Percentiles rank a stretch among this genome's conserved stretches.
Evolutionary conservation across 1,139 yeast species (phyloP).

Genomic region (Kodamaea alishanica): DNA sequence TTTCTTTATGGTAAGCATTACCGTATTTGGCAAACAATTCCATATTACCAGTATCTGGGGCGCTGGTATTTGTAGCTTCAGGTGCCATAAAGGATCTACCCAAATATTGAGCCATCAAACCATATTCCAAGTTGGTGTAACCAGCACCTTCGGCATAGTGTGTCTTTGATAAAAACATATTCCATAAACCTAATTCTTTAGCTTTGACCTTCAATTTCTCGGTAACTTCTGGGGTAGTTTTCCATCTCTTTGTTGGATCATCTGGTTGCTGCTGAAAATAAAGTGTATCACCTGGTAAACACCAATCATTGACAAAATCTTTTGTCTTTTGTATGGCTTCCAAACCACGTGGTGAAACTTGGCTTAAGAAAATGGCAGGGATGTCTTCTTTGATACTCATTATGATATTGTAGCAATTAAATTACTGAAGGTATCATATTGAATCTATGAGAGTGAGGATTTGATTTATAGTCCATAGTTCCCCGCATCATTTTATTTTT

Average conservation of each 20-base stretch:
- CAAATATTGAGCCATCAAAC: conserved; percentile 65
- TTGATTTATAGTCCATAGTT: not conserved
- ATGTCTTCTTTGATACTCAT: conserved; percentile 40
- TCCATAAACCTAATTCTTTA: conserved; percentile 58
- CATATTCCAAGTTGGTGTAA: conserved; percentile 63
- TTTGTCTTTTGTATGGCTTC: conserved; percentile 48
- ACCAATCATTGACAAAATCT: conserved; percentile 56
- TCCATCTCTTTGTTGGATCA: conserved; percentile 49
- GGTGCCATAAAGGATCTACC: conserved; percentile 58
- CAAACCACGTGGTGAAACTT: conserved; percentile 48
- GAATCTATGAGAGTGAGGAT: not conserved
- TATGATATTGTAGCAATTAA: conserved; percentile 1
- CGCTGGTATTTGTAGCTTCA: conserved; percentile 61
- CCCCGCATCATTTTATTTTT: not conserved
- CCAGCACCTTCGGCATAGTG: conserved; percentile 63
- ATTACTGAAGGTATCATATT: not conserved
- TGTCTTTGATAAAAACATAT: conserved; percentile 52
- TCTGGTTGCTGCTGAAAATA: conserved; percentile 39
- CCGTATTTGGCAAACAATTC: conserved; percentile 65
- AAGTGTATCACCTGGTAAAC: conserved; percentile 54
- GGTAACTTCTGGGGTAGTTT: conserved; percentile 45
- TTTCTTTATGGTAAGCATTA: conserved; percentile 45
- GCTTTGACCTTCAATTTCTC: conserved; percentile 57
- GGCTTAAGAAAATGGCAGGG: conserved; percentile 42
- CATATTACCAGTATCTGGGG: conserved; percentile 80